phyloP scores from a whole-genome alignment of 2,329 filamentous ascomycete genomes.

The Xylaria digitata region DNA sequence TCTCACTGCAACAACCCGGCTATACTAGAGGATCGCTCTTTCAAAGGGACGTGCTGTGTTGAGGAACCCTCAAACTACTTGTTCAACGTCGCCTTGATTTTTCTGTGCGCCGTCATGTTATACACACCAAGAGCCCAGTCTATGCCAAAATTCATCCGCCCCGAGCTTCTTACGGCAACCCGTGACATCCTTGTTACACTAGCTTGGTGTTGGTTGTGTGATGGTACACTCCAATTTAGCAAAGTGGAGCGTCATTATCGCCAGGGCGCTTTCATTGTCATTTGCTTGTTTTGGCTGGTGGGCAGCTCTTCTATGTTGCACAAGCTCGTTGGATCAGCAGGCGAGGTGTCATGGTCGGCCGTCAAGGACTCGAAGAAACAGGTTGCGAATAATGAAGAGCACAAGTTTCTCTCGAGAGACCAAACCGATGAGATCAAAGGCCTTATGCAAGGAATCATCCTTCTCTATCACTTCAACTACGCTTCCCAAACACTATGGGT shows the following conservation, averaged over 20 bases:
- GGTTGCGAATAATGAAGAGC: constrained; percentile 40
- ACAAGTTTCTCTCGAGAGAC: constrained; percentile 62
- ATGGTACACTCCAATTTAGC: constrained; percentile 64
- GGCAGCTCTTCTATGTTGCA: constrained; percentile 39
- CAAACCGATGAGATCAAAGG: constrained; percentile 75
- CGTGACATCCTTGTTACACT: constrained; percentile 40
- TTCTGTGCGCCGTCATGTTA: constrained; percentile 47
- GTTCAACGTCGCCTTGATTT: constrained; percentile 52
- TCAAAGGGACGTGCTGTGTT: constrained; percentile 65
- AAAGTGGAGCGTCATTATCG: constrained; percentile 62
- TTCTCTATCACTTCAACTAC: constrained; percentile 69
- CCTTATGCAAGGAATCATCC: constrained; percentile 68
- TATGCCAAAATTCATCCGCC: constrained; percentile 36
- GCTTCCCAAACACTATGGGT: constrained; percentile 62
- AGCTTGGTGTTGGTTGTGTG: constrained; percentile 63
- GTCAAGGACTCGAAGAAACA: constrained; percentile 36
- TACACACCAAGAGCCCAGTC: constrained; percentile 41
- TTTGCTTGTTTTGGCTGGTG: constrained; percentile 47
- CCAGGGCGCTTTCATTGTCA: constrained; percentile 42
- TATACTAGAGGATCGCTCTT: constrained; percentile 54
- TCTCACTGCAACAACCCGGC: constrained; percentile 64
- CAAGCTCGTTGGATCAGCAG: constrained; percentile 27
- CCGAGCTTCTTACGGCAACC: constrained; percentile 39
- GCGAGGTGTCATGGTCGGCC: constrained; percentile 26
- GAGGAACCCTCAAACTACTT: constrained; percentile 54